phyloP scores from a whole-genome alignment of 768 basidiomycete species.

The Suillus decipiens region DNA sequence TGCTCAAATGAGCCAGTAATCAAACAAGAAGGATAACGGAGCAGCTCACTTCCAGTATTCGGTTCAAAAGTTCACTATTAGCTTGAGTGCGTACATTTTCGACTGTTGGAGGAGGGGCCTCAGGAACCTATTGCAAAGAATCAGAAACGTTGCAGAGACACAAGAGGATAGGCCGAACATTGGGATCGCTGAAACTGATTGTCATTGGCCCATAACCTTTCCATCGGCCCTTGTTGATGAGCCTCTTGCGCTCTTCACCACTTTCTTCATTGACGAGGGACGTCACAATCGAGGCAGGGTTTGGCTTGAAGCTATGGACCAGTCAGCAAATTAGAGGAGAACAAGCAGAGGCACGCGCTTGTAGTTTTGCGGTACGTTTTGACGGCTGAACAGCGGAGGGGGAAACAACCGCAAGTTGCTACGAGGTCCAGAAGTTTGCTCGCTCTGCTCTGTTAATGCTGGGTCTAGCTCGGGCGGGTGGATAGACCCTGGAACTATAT shows the following conservation, averaged over 20 bases:
- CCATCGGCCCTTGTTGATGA: conserved; percentile 89
- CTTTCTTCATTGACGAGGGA: conserved; percentile 71
- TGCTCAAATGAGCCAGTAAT: conserved; percentile 31
- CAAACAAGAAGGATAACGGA: conserved; percentile 18
- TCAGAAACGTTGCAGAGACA: conserved; percentile 6
- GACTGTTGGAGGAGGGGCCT: conserved; percentile 60
- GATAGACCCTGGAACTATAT: conserved; percentile 37
- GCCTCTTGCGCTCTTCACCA: conserved; percentile 76
- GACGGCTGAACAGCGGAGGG: conserved; percentile 86
- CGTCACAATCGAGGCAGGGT: conserved; percentile 69
- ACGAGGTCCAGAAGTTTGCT: conserved; percentile 26
- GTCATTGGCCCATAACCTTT: conserved; percentile 78
- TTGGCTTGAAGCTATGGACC: conserved; percentile 67
- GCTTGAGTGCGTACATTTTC: conserved; percentile 58
- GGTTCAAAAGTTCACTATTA: conserved; percentile 54
- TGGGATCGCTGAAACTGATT: conserved; percentile 62
- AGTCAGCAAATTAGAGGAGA: not conserved
- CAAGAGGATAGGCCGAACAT: conserved; percentile 31
- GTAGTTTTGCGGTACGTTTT: conserved; percentile 78
- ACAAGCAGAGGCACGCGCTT: conserved; percentile 46
- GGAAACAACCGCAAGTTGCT: conserved; percentile 80
- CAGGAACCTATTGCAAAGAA: conserved; percentile 53
- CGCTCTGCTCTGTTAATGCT: conserved; percentile 28
- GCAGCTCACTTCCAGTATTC: conserved; percentile 49
- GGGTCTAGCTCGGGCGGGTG: conserved; percentile 56